Evolutionary conservation across 495 filamentous ascomycete species (phyloP), one percentile per base, ranked within the genome.

Genomic region (Lindgomyces ingoldianus): DNA sequence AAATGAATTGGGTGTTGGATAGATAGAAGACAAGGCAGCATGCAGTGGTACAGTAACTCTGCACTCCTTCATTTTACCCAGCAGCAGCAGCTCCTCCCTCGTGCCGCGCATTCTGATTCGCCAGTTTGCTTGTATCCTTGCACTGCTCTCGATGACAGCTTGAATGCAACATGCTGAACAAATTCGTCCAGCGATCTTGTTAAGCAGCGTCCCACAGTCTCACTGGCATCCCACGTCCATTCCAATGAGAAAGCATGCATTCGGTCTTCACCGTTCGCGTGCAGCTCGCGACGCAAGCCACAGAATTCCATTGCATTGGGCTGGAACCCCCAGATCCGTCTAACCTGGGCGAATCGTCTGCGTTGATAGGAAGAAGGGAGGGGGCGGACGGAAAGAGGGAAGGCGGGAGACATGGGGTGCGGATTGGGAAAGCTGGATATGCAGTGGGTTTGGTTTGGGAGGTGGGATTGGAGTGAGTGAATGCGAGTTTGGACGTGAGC

Each of bases 181-280:
- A 33, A 18, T 3, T 14, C 22, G 22, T 49, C 46, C 3, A n/a
- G n/a, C n/a, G n/a, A n/a, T n/a, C n/a, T n/a, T n/a, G 14, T 39
- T 39, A 14, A 39, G 33, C 33, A 39, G 33, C 33, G 33, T 39
- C n/a, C n/a, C n/a, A 25, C 46, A 25, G 46, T 49, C 46, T 16
- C 46, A 49, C 4, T 22, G 21, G 46, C 46, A 49, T n/a, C n/a
- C n/a, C n/a, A n/a, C n/a, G n/a, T n/a, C n/a, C n/a, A n/a, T n/a
- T n/a, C n/a, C n/a, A n/a, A n/a, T n/a, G n/a, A n/a, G n/a, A n/a
- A n/a, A n/a, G n/a, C n/a, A n/a, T n/a, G n/a, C n/a, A 21, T 41
- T 61, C 51, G 57, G 64, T 55, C 42, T 61, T 60, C 25, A 24
- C 57, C 57, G 64, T 39, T 61, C 57, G 64, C 50, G 55, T 67